A percentile compares a stretch with the other conserved stretches of the same genome.
phyloP scores from a whole-genome alignment of 257 asterid species.

The Salvia splendens region DNA sequence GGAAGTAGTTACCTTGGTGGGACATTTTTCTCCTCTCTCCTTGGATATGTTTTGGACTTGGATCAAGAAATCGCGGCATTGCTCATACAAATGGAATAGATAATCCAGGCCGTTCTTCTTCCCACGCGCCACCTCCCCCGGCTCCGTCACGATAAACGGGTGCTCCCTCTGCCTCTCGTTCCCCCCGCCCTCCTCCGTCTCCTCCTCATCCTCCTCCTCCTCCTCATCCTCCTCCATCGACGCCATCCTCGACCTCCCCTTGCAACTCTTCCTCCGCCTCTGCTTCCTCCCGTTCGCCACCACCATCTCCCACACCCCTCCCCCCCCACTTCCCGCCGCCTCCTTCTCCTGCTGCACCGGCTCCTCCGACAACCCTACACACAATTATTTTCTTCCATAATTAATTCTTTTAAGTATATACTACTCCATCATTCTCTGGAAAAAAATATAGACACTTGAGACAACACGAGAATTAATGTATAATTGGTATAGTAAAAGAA shows the following conservation, averaged over 20 bases:
- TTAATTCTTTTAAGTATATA: no score
- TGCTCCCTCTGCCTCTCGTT: constrained; percentile 92
- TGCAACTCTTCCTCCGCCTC: constrained; percentile 31
- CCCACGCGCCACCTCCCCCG: constrained; percentile 99
- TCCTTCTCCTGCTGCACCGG: constrained; percentile 48
- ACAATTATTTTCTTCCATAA: constrained; percentile 11
- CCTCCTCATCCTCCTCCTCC: not conserved
- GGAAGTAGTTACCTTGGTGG: constrained; percentile 58
- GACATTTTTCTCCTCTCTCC: constrained; percentile 96
- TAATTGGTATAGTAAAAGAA: no score
- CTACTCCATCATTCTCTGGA: no score
- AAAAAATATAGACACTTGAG: no score
- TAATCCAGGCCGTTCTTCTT: constrained; percentile 96
- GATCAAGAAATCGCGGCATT: constrained; percentile 88
- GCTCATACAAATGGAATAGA: constrained; percentile 89
- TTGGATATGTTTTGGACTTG: constrained; percentile 93
- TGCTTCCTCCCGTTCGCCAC: constrained; percentile 39
- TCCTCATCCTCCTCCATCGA: constrained; percentile 51
- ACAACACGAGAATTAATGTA: no score
- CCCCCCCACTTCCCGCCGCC: constrained; percentile 56
- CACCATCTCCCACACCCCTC: constrained; percentile 64
- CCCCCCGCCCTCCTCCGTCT: constrained; percentile 35
- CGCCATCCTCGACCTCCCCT: constrained; percentile 45
- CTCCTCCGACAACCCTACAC: constrained; percentile 83
- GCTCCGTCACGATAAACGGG: constrained; percentile 96